Evolutionary conservation across 305 asterid genomes (phyloP).

Genomic region (Caryopteris hybrid): DNA sequence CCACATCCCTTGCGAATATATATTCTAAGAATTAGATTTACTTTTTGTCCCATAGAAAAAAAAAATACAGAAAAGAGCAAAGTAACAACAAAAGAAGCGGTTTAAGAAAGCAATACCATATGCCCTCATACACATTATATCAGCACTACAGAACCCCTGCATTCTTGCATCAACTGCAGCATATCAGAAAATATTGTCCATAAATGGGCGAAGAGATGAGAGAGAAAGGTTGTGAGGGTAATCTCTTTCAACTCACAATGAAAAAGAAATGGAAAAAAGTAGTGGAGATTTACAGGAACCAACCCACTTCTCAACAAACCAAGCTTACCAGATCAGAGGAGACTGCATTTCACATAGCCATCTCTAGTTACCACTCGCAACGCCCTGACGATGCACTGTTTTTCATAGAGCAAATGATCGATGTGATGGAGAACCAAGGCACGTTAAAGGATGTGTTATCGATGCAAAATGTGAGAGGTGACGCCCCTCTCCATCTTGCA

Average conservation of each 20-base stretch:
- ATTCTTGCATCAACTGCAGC: too few species aligned
- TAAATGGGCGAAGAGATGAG: too few species aligned
- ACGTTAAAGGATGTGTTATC: background rate
- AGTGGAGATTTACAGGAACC: background rate
- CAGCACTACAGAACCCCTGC: too few species aligned
- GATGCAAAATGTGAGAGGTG: background rate
- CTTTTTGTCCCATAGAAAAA: too few species aligned
- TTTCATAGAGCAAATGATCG: slow-evolving; percentile 16
- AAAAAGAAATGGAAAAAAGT: background rate
- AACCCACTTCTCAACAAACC: background rate
- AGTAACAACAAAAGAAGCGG: too few species aligned
- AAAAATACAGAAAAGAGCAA: too few species aligned
- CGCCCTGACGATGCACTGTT: background rate
- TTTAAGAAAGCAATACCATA: too few species aligned
- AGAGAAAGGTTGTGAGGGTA: too few species aligned
- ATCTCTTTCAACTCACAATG: slow-evolving; percentile 4
- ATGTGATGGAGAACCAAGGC: background rate
- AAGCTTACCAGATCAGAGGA: slow-evolving; percentile 2
- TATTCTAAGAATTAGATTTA: too few species aligned
- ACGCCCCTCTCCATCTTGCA: slow-evolving; percentile 50
- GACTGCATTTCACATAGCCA: slow-evolving; percentile 38
- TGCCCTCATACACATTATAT: too few species aligned
- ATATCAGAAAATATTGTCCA: too few species aligned
- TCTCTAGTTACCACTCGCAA: slow-evolving; percentile 6
- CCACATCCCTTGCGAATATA: too few species aligned